Conservation (phyloP, 306 rosid species). For the Cyclanthera cordifolia region DNA sequence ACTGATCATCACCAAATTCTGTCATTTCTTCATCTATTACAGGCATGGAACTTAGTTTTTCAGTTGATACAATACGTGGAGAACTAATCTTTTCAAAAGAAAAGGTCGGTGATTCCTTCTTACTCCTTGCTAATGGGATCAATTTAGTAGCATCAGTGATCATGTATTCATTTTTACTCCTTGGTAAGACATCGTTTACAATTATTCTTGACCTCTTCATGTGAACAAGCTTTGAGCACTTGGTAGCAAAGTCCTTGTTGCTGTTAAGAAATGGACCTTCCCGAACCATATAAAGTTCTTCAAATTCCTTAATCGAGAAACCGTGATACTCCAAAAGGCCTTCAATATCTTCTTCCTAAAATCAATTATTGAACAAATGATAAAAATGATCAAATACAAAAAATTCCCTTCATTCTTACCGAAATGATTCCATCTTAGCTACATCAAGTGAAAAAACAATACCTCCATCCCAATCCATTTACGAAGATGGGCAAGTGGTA, state of each 20-base stretch:
- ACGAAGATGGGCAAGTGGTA: conserved; percentile 63
- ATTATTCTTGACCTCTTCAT: conserved; percentile 56
- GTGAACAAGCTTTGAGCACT: conserved; percentile 70
- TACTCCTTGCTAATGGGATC: not conserved
- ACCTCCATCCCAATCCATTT: conserved; percentile 98
- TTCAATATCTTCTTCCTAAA: conserved; percentile 75
- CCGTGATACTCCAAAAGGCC: conserved; percentile 74
- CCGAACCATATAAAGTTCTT: conserved; percentile 75
- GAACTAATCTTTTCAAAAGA: conserved; percentile 29
- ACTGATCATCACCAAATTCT: conserved; percentile 23
- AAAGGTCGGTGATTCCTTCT: conserved; percentile 28
- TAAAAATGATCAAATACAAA: not conserved
- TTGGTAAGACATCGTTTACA: conserved; percentile 40
- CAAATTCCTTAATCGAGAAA: conserved; percentile 50
- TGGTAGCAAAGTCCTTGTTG: conserved; percentile 67
- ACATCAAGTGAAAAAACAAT: conserved; percentile 22
- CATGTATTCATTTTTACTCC: conserved; percentile 23
- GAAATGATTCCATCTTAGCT: conserved; percentile 10
- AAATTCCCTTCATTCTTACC: not conserved
- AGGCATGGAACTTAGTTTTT: conserved; percentile 9
- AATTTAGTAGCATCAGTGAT: conserved; percentile 27
- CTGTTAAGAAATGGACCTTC: conserved; percentile 72
- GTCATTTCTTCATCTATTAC: conserved; percentile 46
- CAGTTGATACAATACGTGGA: conserved; percentile 3
- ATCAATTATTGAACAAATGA: not conserved